Evolutionary conservation across 345 rosid species (phyloP).

Genomic region (Combretum micranthum): DNA sequence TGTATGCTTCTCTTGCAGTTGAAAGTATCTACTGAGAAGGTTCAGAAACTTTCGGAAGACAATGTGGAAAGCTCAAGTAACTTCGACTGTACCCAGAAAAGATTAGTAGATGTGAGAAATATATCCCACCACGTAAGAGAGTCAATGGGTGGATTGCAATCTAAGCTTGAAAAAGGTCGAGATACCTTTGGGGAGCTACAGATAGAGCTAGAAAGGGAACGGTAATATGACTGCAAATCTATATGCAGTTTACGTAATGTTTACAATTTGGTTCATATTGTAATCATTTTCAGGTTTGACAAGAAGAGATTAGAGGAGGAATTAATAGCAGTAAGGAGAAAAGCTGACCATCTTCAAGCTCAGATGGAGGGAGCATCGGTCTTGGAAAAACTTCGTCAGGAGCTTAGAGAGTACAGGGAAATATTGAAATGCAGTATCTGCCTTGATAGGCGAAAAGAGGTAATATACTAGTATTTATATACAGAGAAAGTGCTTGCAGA

Average conservation of each 20-base stretch:
- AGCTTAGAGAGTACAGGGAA: conserved; percentile 81
- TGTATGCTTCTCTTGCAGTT: conserved; percentile 44
- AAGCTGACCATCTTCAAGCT: conserved; percentile 45
- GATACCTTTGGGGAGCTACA: conserved; percentile 42
- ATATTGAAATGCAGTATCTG: conserved; percentile 89
- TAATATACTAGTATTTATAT: conserved; percentile 13
- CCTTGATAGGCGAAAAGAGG: conserved; percentile 87
- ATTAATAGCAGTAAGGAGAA: conserved; percentile 56
- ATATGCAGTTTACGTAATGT: not conserved
- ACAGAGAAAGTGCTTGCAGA: not conserved
- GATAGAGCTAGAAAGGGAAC: conserved; percentile 62
- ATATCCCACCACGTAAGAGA: conserved; percentile 59
- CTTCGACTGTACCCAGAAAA: conserved; percentile 56
- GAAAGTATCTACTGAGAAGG: conserved; percentile 55
- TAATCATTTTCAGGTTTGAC: conserved; percentile 44
- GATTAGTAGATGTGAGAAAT: conserved; percentile 47
- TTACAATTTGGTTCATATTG: not conserved
- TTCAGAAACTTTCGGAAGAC: conserved; percentile 67
- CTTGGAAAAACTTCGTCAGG: conserved; percentile 67
- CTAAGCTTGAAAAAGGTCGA: conserved; percentile 50
- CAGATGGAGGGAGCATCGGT: conserved; percentile 63
- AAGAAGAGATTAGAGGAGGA: conserved; percentile 82
- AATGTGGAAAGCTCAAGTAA: conserved; percentile 39
- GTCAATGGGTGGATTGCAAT: conserved; percentile 54
- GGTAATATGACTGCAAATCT: conserved; percentile 28